A percentile compares a stretch with the other conserved stretches of the same genome.
These are phyloP conservation scores for Coemansia sp. DNA, from an alignment of 192 early-diverging fungal species.

Conservation along the genomic window DNA sequence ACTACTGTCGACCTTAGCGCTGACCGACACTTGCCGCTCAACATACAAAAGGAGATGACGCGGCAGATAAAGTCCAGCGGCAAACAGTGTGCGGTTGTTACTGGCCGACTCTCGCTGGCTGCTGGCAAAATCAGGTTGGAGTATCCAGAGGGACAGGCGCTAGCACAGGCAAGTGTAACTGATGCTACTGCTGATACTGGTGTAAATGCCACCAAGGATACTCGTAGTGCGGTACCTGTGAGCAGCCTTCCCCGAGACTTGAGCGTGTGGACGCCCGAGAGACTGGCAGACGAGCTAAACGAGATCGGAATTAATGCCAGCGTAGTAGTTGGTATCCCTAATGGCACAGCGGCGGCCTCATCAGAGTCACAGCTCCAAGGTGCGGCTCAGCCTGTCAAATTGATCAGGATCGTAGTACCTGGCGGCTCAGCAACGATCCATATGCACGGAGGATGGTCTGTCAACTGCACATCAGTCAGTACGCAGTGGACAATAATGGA, in stretches of 20 bases:
- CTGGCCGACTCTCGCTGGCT: conserved; percentile 33
- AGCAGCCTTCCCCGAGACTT: conserved; percentile 1
- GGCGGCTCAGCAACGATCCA: conserved; percentile 45
- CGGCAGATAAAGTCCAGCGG: conserved; percentile 28
- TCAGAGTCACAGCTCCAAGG: neutral
- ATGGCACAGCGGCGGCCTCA: neutral
- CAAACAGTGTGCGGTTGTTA: conserved; percentile 46
- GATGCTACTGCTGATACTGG: neutral
- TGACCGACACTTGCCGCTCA: conserved; percentile 50
- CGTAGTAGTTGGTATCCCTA: conserved; percentile 1
- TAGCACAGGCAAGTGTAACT: neutral
- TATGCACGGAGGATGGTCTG: conserved; percentile 39
- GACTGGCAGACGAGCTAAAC: conserved; percentile 42
- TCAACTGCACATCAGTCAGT: conserved; percentile 48
- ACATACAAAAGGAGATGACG: conserved; percentile 48
- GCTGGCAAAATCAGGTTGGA: conserved; percentile 47
- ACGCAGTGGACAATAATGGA: conserved; percentile 48
- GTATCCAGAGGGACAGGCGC: neutral
- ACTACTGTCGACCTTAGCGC: conserved; percentile 47
- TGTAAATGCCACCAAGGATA: neutral
- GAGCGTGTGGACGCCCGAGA: conserved; percentile 39
- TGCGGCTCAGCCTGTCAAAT: neutral
- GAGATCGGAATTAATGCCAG: conserved; percentile 41
- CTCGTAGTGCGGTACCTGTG: neutral
- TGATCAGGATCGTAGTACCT: conserved; percentile 31